Evolutionary conservation across 2,329 filamentous ascomycete genomes (phyloP).

Genomic region (Polychaeton citri): DNA sequence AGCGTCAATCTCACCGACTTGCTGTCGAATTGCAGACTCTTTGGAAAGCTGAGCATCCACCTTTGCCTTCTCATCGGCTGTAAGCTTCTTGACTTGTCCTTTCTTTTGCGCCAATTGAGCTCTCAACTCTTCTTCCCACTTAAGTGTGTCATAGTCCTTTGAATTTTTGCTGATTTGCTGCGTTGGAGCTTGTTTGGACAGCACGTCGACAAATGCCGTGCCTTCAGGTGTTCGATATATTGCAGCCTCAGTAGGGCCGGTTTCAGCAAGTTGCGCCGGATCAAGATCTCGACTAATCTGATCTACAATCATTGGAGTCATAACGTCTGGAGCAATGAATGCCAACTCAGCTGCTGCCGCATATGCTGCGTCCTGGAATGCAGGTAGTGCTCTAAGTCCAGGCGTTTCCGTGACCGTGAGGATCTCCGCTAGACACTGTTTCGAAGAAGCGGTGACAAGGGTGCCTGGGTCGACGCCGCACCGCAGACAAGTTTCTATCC

Average conservation of each 20-base stretch:
- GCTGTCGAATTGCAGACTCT: slow-evolving; percentile 63
- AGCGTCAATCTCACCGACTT: slow-evolving; percentile 56
- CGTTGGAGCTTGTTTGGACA: slow-evolving; percentile 66
- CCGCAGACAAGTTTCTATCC: slow-evolving; percentile 79
- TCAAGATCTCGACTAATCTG: slow-evolving; percentile 65
- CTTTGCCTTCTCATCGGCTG: slow-evolving; percentile 75
- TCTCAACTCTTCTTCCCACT: slow-evolving; percentile 91
- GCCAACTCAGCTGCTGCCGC: slow-evolving; percentile 79
- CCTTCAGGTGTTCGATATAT: slow-evolving; percentile 88
- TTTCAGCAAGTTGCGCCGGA: slow-evolving; percentile 50
- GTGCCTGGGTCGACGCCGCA: slow-evolving; percentile 71
- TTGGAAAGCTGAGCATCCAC: slow-evolving; percentile 84
- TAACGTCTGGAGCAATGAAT: slow-evolving; percentile 76
- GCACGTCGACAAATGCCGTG: slow-evolving; percentile 76
- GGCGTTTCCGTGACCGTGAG: slow-evolving; percentile 30
- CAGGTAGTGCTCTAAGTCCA: slow-evolving; percentile 34
- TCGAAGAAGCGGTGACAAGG: slow-evolving; percentile 52
- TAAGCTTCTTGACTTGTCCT: slow-evolving; percentile 80
- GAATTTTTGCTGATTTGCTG: slow-evolving; percentile 69
- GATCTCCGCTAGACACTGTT: slow-evolving; percentile 57
- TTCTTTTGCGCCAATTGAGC: slow-evolving; percentile 85
- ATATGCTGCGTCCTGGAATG: slow-evolving; percentile 52
- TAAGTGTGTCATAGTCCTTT: slow-evolving; percentile 89
- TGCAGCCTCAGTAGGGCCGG: slow-evolving; percentile 79
- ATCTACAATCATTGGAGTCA: slow-evolving; percentile 62